phyloP scores from a whole-genome alignment of 768 basidiomycete species.

The Mycena haematopus region DNA sequence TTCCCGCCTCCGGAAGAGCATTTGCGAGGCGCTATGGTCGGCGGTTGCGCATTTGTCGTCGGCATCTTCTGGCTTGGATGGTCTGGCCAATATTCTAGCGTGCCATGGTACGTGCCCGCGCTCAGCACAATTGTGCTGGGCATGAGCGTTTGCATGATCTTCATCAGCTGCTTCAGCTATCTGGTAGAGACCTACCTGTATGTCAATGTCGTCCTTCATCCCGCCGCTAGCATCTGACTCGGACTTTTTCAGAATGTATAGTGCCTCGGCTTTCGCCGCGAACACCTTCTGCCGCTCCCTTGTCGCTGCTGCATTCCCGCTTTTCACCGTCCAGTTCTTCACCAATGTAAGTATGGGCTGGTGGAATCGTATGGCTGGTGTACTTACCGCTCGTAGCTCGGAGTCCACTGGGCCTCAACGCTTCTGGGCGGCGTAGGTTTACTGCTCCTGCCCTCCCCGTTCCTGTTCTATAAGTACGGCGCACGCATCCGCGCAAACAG shows the following conservation, averaged over 20 bases:
- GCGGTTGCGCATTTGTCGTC: conserved; percentile 59
- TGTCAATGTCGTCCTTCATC: conserved; percentile 22
- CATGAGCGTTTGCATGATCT: conserved; percentile 54
- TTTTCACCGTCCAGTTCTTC: conserved; percentile 75
- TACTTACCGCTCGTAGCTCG: conserved; percentile 38
- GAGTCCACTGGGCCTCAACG: conserved; percentile 57
- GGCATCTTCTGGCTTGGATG: conserved; percentile 76
- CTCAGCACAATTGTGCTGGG: conserved; percentile 59
- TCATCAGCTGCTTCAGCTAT: conserved; percentile 67
- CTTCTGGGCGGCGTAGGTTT: conserved; percentile 63
- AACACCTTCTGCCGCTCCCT: conserved; percentile 65
- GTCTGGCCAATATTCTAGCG: conserved; percentile 56
- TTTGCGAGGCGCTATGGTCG: conserved; percentile 60
- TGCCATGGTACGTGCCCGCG: conserved; percentile 67
- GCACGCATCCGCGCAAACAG: conserved; percentile 59
- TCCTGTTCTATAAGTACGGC: conserved; percentile 76
- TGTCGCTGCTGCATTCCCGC: conserved; percentile 64
- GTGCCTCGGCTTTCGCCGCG: conserved; percentile 68
- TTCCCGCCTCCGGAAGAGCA: conserved; percentile 69
- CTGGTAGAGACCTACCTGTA: conserved; percentile 64
- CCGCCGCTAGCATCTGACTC: not conserved
- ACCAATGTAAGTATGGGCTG: conserved; percentile 43
- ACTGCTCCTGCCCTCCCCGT: conserved; percentile 66
- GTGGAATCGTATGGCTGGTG: not conserved
- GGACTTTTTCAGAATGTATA: conserved; percentile 46